Percentiles rank a stretch among this genome's conserved stretches.
phyloP scores from a whole-genome alignment of 2,329 filamentous ascomycete species.

The Apiospora phragmitis region DNA sequence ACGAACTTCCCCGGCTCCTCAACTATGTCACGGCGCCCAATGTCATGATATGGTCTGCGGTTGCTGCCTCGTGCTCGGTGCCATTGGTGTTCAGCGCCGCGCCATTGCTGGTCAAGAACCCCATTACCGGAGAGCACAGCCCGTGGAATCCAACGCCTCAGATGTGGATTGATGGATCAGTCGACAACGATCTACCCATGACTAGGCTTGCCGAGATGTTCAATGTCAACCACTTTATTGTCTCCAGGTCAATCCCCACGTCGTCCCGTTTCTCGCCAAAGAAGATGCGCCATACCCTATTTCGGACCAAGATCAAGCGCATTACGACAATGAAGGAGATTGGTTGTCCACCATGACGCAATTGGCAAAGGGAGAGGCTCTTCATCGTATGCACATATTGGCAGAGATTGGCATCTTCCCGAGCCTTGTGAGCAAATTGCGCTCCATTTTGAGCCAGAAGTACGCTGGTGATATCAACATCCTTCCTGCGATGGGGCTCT shows the following conservation, averaged over 20 bases:
- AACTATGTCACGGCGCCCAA: slow-evolving; percentile 95
- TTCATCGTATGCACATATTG: slow-evolving; percentile 79
- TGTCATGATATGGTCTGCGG: slow-evolving; percentile 94
- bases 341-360: slow-evolving; percentile 70
- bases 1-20: slow-evolving; percentile 81
- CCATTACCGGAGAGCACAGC: slow-evolving; percentile 67
- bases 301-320: slow-evolving; percentile 23
- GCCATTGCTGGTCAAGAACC: slow-evolving; percentile 81
- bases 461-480: slow-evolving; percentile 97
- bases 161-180: slow-evolving; percentile 90
- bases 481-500: slow-evolving; percentile 73
- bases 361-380: slow-evolving; percentile 74
- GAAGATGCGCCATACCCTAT: slow-evolving; percentile 61
- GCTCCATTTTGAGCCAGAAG: slow-evolving; percentile 82
- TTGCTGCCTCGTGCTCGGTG: slow-evolving; percentile 93
- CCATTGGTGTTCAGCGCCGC: slow-evolving; percentile 82
- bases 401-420: slow-evolving; percentile 80
- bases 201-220: slow-evolving; percentile 90
- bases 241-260: slow-evolving; percentile 97
- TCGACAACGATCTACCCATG: slow-evolving; percentile 93
- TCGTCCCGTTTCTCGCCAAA: slow-evolving; percentile 79
- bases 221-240: slow-evolving; percentile 97
- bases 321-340: slow-evolving; percentile 43
- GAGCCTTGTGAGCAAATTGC: slow-evolving; percentile 74
- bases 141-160: slow-evolving; percentile 87